These are phyloP conservation scores for Leccinum fibrillosum DNA, from an alignment of 768 basidiomycete species.

Conservation along the genomic window DNA sequence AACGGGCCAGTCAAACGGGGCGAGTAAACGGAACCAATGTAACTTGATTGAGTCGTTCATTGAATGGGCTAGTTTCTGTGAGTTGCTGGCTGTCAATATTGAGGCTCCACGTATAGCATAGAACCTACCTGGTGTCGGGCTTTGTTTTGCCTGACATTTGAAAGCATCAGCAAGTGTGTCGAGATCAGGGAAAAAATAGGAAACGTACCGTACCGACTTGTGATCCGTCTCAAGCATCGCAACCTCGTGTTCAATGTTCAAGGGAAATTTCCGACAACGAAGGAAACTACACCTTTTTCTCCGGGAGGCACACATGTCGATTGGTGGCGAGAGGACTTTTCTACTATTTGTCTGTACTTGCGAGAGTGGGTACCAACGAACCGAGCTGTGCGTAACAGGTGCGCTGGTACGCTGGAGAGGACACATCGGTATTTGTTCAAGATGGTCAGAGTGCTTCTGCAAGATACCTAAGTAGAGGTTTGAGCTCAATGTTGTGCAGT, in stretches of 20 bases:
- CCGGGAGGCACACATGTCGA: too few species aligned
- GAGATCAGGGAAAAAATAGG: not conserved
- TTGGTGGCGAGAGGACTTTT: too few species aligned
- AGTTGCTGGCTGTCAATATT: conserved; percentile 71
- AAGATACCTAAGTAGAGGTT: too few species aligned
- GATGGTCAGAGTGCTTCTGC: too few species aligned
- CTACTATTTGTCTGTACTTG: too few species aligned
- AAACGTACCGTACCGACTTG: conserved; percentile 83
- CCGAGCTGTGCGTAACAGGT: too few species aligned
- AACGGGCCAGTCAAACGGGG: not conserved
- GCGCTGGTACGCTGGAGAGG: too few species aligned
- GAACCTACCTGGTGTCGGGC: conserved; percentile 72
- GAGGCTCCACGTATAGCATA: conserved; percentile 62
- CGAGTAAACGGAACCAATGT: conserved; percentile 35
- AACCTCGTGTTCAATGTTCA: conserved; percentile 53
- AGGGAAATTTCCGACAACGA: conserved; percentile 67
- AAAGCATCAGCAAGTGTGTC: conserved; percentile 5
- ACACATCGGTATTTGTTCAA: too few species aligned
- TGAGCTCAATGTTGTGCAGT: too few species aligned
- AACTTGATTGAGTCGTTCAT: conserved; percentile 51
- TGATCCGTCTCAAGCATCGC: conserved; percentile 82
- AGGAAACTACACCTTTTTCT: conserved; percentile 43
- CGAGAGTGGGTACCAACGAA: too few species aligned
- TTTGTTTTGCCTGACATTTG: conserved; percentile 48
- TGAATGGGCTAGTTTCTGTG: conserved; percentile 47